Evolutionary conservation across 2,329 filamentous ascomycete genomes (phyloP).

Genomic region (Xylaria sp.): DNA sequence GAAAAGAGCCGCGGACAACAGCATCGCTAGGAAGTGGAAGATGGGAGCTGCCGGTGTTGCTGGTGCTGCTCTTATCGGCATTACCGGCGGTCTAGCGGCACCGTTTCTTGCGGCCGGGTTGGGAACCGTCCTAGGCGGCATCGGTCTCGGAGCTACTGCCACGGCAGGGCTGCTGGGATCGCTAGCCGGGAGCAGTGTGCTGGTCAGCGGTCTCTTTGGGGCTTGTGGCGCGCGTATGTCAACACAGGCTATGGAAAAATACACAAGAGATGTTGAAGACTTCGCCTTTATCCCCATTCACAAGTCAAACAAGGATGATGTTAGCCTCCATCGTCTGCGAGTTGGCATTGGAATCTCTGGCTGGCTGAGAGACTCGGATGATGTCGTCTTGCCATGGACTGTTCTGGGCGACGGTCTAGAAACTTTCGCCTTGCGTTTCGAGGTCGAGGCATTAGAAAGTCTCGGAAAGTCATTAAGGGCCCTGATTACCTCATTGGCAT

Average conservation of each 20-base stretch:
- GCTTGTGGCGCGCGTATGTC: conserved; percentile 86
- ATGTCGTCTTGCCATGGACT: conserved; percentile 78
- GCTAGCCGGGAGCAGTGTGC: conserved; percentile 77
- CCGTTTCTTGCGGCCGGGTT: conserved; percentile 81
- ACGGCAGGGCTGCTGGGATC: conserved; percentile 82
- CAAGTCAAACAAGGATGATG: conserved; percentile 48
- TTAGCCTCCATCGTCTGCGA: conserved; percentile 70
- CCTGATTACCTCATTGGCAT: conserved; percentile 82
- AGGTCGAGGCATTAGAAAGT: conserved; percentile 76
- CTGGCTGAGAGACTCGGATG: conserved; percentile 75
- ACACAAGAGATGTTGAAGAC: conserved; percentile 84
- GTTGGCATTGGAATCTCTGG: conserved; percentile 84
- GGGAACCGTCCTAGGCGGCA: conserved; percentile 76
- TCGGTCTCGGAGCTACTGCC: conserved; percentile 78
- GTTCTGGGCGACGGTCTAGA: conserved; percentile 73
- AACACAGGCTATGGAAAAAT: conserved; percentile 84
- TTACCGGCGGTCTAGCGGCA: conserved; percentile 77
- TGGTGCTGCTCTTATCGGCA: conserved; percentile 69
- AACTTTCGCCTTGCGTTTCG: conserved; percentile 83
- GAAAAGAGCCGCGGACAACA: conserved; percentile 67
- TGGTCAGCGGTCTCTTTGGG: conserved; percentile 86
- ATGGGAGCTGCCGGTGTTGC: conserved; percentile 55
- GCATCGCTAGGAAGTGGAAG: conserved; percentile 71
- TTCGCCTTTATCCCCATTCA: conserved; percentile 82
- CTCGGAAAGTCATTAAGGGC: conserved; percentile 80